Conservation (phyloP, 1,284 basidiomycete genomes). For the Naganishia cerealis region DNA sequence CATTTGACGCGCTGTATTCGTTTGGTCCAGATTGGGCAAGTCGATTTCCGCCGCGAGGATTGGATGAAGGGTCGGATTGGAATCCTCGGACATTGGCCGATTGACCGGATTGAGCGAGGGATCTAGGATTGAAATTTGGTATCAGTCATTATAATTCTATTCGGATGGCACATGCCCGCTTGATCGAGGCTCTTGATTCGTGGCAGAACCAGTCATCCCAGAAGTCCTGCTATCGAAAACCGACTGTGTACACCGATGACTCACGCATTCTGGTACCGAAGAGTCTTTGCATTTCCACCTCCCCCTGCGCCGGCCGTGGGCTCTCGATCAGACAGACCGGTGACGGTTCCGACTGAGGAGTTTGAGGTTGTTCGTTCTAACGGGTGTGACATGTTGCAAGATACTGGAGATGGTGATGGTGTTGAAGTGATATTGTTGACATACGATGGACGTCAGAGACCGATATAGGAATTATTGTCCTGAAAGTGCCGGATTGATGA, state of each 20-base stretch:
- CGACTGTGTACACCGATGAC: not conserved
- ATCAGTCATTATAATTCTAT: not conserved
- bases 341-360: constrained; percentile 12
- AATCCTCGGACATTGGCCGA: not conserved
- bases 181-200: not conserved
- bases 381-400: constrained; percentile 20
- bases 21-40: not conserved
- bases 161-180: not conserved
- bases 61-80: not conserved
- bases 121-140: not conserved
- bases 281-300: constrained; percentile 5
- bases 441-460: constrained; percentile 3
- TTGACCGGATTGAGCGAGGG: not conserved
- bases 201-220: not conserved
- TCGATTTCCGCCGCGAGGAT: not conserved
- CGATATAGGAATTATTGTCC: not conserved
- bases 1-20: constrained; percentile 1
- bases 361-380: constrained; percentile 26
- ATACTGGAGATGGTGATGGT: not conserved
- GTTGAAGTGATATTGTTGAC: constrained; percentile 3
- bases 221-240: not conserved
- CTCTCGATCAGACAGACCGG: not conserved
- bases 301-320: not conserved
- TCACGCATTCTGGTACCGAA: constrained; percentile 18
- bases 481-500: not conserved